Evolutionary conservation across 2,329 filamentous ascomycete species (phyloP).

Genomic region (Neonectria sp.): DNA sequence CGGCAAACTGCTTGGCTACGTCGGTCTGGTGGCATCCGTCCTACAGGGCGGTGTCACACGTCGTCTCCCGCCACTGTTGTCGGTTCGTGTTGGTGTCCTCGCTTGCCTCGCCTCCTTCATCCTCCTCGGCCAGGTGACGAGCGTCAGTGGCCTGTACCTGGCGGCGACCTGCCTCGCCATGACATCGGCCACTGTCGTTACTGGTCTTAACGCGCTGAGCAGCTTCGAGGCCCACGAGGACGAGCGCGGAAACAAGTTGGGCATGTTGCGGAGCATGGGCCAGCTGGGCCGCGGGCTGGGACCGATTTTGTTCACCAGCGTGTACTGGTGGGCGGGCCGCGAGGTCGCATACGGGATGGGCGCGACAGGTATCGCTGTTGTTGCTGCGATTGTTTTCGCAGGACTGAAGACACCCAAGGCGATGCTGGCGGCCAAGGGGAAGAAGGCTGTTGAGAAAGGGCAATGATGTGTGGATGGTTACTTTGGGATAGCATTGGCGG

Average conservation of each 20-base stretch:
- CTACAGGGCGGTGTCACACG: slow-evolving; percentile 94
- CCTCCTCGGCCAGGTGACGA: slow-evolving; percentile 79
- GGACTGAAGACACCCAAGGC: slow-evolving; percentile 76
- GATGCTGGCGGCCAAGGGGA: slow-evolving; percentile 33
- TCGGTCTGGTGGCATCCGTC: slow-evolving; percentile 92
- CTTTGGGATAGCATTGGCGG: background rate
- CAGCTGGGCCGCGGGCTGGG: slow-evolving; percentile 91
- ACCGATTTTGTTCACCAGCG: slow-evolving; percentile 89
- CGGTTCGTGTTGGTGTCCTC: slow-evolving; percentile 84
- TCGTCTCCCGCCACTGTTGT: slow-evolving; percentile 83
- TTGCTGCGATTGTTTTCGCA: slow-evolving; percentile 79
- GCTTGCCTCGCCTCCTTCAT: slow-evolving; percentile 86
- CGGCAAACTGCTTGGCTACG: slow-evolving; percentile 88
- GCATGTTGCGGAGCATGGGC: slow-evolving; percentile 84
- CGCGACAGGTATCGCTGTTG: slow-evolving; percentile 83
- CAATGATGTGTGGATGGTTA: slow-evolving; percentile 26
- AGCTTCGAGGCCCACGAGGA: slow-evolving; percentile 88
- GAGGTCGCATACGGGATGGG: slow-evolving; percentile 88
- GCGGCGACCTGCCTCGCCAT: slow-evolving; percentile 89
- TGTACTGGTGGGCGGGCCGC: slow-evolving; percentile 98
- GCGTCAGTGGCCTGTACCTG: slow-evolving; percentile 80
- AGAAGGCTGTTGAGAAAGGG: slow-evolving; percentile 38
- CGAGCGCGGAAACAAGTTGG: slow-evolving; percentile 89
- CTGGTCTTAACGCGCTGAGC: slow-evolving; percentile 90
- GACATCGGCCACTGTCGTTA: slow-evolving; percentile 95